Evolutionary conservation across 495 filamentous ascomycete species (phyloP).

Genomic region (Xylaria nigripes): DNA sequence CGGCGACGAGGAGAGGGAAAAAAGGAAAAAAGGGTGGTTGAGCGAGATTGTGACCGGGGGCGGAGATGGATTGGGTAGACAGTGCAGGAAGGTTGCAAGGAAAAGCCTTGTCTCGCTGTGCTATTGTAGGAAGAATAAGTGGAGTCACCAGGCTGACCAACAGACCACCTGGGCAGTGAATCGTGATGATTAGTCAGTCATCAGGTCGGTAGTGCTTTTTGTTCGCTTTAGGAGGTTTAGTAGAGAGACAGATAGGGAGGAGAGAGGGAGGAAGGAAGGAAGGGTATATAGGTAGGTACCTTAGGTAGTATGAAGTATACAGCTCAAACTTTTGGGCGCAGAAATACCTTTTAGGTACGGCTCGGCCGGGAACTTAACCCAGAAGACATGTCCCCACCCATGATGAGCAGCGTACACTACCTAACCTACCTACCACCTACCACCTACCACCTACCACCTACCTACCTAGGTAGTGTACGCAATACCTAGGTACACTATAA

Average conservation of each 20-base stretch:
- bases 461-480: background rate
- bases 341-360: background rate
- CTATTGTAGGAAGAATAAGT: slow-evolving; percentile 1
- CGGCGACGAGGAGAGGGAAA: slow-evolving; percentile 22
- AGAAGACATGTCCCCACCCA: background rate
- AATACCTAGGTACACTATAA: no score
- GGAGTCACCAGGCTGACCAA: background rate
- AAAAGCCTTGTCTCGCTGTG: background rate
- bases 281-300: no score
- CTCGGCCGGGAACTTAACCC: background rate
- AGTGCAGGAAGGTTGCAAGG: slow-evolving; percentile 3
- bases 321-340: background rate
- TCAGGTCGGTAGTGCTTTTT: background rate
- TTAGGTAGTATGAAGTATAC: background rate
- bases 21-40: slow-evolving; percentile 21
- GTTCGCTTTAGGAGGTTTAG: background rate
- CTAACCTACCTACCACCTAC: background rate
- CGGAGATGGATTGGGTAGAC: slow-evolving; percentile 11
- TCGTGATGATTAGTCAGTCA: background rate
- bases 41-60: slow-evolving; percentile 23
- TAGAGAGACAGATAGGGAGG: background rate
- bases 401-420: no score
- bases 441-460: background rate
- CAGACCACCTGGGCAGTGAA: background rate
- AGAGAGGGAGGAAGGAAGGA: no score